phyloP scores from a whole-genome alignment of 140 eudicot genomes.

The Cichorium intybus region DNA sequence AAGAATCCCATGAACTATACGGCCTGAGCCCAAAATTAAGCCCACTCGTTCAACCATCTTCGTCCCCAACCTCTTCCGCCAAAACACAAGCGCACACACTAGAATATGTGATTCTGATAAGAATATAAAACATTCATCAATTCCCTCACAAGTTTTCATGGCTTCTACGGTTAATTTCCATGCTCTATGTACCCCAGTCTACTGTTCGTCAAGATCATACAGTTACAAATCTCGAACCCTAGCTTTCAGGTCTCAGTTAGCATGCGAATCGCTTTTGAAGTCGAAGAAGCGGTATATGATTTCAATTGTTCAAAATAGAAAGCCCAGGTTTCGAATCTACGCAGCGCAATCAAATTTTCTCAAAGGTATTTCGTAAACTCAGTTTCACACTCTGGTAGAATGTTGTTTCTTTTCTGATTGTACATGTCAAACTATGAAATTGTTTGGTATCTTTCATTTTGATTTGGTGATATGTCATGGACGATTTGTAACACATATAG shows the following conservation, averaged over 20 bases:
- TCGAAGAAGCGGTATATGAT: conserved; percentile 26
- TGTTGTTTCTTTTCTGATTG: neutral
- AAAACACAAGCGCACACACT: conserved; percentile 1
- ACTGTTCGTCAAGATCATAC: conserved; percentile 20
- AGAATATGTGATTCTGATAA: conserved; percentile 5
- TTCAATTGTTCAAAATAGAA: conserved; percentile 26
- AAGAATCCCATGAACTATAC: neutral
- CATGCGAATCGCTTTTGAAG: conserved; percentile 32
- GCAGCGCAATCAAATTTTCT: conserved; percentile 60
- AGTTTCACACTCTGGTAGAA: neutral
- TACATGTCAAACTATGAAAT: neutral
- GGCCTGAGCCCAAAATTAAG: neutral
- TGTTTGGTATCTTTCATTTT: neutral
- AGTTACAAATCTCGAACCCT: conserved; percentile 29
- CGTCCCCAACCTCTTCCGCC: neutral
- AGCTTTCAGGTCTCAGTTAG: conserved; percentile 32
- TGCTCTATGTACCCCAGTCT: neutral
- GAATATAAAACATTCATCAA: neutral
- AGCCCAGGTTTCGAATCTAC: conserved; percentile 27
- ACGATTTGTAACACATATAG: neutral
- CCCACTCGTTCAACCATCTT: neutral
- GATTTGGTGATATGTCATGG: neutral
- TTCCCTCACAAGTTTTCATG: conserved; percentile 9
- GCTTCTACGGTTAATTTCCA: conserved; percentile 26
- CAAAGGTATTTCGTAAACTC: conserved; percentile 35